Evolutionary conservation across 805 yeast genomes (phyloP).

Genomic region (Metschnikowia lochheadii): DNA sequence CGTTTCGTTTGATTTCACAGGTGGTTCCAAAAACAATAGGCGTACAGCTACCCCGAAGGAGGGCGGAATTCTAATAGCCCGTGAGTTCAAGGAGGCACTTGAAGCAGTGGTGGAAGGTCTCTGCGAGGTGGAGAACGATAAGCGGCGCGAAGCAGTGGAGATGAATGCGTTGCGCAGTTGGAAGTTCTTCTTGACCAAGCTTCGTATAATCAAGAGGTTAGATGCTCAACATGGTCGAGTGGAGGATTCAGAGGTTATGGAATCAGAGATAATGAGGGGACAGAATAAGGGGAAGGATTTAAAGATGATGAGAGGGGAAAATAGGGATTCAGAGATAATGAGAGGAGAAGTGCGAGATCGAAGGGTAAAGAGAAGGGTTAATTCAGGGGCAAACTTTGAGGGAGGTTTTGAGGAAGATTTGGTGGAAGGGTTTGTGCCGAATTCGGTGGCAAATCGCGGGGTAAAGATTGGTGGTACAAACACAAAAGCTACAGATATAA

Average conservation of each 20-base stretch:
- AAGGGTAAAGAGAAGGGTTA: no score
- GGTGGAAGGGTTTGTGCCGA: no score
- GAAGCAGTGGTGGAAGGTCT: conserved; percentile 46
- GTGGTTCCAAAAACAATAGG: conserved; percentile 27
- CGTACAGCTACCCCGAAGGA: conserved; percentile 55
- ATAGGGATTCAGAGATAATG: no score
- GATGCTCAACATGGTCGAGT: conserved; percentile 47
- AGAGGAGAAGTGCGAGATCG: no score
- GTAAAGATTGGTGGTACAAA: no score
- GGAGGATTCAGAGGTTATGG: neutral
- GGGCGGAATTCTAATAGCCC: conserved; percentile 73
- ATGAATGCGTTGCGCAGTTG: conserved; percentile 49
- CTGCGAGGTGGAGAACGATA: conserved; percentile 46
- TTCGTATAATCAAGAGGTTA: conserved; percentile 46
- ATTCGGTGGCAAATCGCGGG: no score
- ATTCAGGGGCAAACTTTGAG: no score
- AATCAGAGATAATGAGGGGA: no score
- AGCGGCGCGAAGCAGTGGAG: conserved; percentile 41
- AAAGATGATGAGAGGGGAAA: no score
- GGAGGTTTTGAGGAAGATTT: no score
- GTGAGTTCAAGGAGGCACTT: conserved; percentile 58
- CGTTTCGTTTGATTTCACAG: conserved; percentile 71
- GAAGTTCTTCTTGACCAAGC: conserved; percentile 49
- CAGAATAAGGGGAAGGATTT: no score
- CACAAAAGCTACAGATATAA: no score